Evolutionary conservation across 2,329 filamentous ascomycete species (phyloP).

Genomic region (Stachybotrys elegans): DNA sequence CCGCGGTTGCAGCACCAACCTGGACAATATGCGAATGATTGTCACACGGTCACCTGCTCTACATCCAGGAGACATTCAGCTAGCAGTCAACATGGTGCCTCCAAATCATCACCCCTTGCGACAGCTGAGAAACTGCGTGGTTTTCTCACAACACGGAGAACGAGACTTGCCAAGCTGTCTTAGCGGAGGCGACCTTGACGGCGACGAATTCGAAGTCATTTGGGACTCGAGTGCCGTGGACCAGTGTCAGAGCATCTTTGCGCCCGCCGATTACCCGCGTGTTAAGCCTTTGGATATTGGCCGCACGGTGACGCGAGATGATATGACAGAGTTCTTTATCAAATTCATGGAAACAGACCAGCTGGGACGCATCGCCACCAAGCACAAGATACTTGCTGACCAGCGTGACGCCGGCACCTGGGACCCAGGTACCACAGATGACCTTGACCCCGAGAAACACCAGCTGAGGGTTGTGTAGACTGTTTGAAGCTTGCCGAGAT

Average conservation of each 20-base stretch:
- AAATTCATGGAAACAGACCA: conserved; percentile 66
- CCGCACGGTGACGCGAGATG: conserved; percentile 50
- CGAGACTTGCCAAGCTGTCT: conserved; percentile 76
- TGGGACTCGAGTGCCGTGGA: conserved; percentile 57
- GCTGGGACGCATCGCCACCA: conserved; percentile 59
- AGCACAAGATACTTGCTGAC: conserved; percentile 62
- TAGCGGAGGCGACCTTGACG: conserved; percentile 78
- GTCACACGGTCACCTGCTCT: conserved; percentile 77
- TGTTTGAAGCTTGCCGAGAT: conserved; percentile 47
- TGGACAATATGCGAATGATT: conserved; percentile 42
- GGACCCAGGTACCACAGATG: conserved; percentile 43
- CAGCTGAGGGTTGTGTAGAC: background rate
- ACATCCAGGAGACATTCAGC: conserved; percentile 75
- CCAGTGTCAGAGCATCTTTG: conserved; percentile 22
- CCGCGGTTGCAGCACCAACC: conserved; percentile 19
- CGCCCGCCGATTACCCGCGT: conserved; percentile 66
- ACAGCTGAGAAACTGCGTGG: conserved; percentile 65
- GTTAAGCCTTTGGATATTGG: conserved; percentile 53
- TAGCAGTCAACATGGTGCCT: conserved; percentile 58
- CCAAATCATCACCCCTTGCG: conserved; percentile 54
- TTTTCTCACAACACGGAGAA: conserved; percentile 66
- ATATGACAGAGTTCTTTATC: conserved; percentile 81
- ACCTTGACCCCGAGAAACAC: background rate
- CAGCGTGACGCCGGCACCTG: conserved; percentile 44
- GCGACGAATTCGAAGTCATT: conserved; percentile 76